Conservation (phyloP, 768 basidiomycete species). For the Calocybe cyanea region DNA sequence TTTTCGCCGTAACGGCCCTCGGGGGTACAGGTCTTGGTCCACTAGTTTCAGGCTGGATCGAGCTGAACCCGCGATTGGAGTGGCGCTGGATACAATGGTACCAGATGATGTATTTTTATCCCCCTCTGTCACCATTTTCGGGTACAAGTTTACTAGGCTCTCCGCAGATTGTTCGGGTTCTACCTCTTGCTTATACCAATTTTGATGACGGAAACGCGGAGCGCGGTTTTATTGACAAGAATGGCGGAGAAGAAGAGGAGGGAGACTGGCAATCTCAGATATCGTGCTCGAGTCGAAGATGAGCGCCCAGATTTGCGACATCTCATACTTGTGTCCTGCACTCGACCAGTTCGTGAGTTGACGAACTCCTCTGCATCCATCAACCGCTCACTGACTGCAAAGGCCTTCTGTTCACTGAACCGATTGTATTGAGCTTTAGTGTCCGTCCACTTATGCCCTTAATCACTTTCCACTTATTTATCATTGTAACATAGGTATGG, state of each 20-base stretch:
- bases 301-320: conserved; percentile 52
- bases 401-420: conserved; percentile 72
- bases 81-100: conserved; percentile 91
- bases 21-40: conserved; percentile 64
- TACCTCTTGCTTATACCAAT: conserved; percentile 49
- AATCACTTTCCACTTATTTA: background rate
- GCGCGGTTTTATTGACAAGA: conserved; percentile 63
- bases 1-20: conserved; percentile 62
- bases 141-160: background rate
- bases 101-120: conserved; percentile 50
- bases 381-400: too few species aligned
- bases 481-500: conserved; percentile 54
- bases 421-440: conserved; percentile 69
- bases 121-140: background rate
- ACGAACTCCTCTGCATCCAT: too few species aligned
- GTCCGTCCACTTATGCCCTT: conserved; percentile 44
- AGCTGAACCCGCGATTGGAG: conserved; percentile 48
- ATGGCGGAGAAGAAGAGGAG: conserved; percentile 62
- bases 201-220: conserved; percentile 70
- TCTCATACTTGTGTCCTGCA: conserved; percentile 67
- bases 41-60: conserved; percentile 62
- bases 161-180: conserved; percentile 43
- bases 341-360: conserved; percentile 69
- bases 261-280: conserved; percentile 58
- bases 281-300: conserved; percentile 60